Evolutionary conservation across 2,329 filamentous ascomycete genomes (phyloP), one percentile per base, ranked within the genome.

Genomic region (Pezizomycotina sp.): DNA sequence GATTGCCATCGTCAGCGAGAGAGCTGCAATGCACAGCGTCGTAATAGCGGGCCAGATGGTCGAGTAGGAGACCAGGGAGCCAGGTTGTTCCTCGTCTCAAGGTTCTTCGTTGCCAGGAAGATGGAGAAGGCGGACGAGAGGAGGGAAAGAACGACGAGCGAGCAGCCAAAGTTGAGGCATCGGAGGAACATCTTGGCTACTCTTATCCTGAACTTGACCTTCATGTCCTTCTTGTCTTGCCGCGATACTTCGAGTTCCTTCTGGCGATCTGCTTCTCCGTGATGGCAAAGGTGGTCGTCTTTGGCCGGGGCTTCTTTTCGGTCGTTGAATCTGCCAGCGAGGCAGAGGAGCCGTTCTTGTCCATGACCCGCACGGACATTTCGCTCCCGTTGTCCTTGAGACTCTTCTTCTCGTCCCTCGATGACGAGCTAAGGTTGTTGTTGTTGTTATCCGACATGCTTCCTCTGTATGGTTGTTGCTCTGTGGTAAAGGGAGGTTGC

Each of bases 161-260:
- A 86, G 65, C 89, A 98, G 58, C 81, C 83, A 59, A 98, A 95
- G 66, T 86, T 93, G 61, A 95, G 79, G 38, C 82, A 77, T 48
- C 89, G 77, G n/a, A 98, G 74, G 45, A 92, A 71, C 51, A 95
- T 76, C 64, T 98, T 98, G 50, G 86, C 89, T 59, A 95, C 67
- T 29, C 30, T 47, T 40, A 37, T 45, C 49, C 82, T 73, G 22
- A 76, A 76, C 63, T 93, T 95, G 57, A 92, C 71, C 76, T 79
- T 91, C 86, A 92, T 55, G 29, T 40, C 5, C 3, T 26, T 18
- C 35, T n/a, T 49, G 50, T 59, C 14, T 27, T 18, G 36, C 41
- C 41, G 40, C 40, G 13, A 40, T 19, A 7, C 24, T 15, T 56
- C 50, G 53, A 45, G 56, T 65, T 57, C 65, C 55, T 13, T 36